Evolutionary conservation across 805 yeast species (phyloP), one percentile per base, ranked within the genome.

Genomic region (Kodamaea fukazawae): DNA sequence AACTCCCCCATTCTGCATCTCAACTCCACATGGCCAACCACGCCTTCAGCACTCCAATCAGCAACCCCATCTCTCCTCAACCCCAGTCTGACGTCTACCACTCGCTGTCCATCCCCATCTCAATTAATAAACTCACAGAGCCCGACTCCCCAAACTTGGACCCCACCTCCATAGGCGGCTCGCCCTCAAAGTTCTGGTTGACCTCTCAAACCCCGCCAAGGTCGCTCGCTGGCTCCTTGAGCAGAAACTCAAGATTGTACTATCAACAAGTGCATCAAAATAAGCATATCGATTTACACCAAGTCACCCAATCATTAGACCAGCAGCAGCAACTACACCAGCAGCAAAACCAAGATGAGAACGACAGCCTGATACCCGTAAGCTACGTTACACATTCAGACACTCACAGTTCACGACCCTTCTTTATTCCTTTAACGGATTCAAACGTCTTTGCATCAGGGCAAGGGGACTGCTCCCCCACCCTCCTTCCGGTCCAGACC

Each of bases 171-270:
- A 35, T 76, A 11, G 73, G 75, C 2, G 79, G 77, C 4, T 75
- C 80, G 0, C 83, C 83, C 1, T 75, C 81, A 4, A 55, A 75
- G 35, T 75, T 77, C 45, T 71, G 76, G 69, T 57, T 78, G 32
- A 63, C 70, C n/a, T 67, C 74, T 14, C 73, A 71, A 38, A 74
- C 81, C 0, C 81, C 81, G 1, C 81, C 81, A 12, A 51, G 49
- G 46, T 61, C 61, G 25, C 56, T 44, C 40, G 56, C 48, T 17
- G 55, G 46, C 40, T 55, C 60, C 12, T 31, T 47, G 34, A 47
- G 44, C 41, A 46, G 49, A 39, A 57, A 46, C 28, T 50, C 54
- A 7, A 44, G 54, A 14, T 40, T 47, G 2, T 52, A 43, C 14
- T 27, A 38, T 25, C 37, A 38, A 29, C 40, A 38, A 31, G 39